A percentile compares a stretch with the other conserved stretches of the same genome.
Conservation (phyloP, 306 rosid species). For the Glycyrrhiza uralensis region DNA sequence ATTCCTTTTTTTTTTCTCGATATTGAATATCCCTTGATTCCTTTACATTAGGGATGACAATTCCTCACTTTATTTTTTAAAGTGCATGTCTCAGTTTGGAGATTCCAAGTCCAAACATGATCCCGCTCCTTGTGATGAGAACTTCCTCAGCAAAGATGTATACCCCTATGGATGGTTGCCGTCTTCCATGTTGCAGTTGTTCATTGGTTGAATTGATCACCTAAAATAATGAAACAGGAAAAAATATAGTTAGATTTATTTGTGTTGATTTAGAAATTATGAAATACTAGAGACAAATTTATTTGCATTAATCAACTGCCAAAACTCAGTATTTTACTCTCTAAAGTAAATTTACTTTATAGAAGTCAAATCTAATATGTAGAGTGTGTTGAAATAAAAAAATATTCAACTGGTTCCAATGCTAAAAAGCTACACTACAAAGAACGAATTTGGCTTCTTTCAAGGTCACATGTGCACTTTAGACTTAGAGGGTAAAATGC, state of each 20-base stretch:
- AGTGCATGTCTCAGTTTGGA: background rate
- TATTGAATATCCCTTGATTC: background rate
- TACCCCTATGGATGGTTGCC: background rate
- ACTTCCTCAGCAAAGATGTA: background rate
- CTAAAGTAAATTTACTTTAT: too few relatives aligned
- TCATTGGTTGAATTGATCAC: constrained; percentile 30
- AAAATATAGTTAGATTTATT: background rate
- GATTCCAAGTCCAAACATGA: background rate
- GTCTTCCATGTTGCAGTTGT: background rate
- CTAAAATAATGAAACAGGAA: background rate
- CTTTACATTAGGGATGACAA: background rate
- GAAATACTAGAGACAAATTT: too few relatives aligned
- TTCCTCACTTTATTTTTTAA: background rate
- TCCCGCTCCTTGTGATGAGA: background rate
- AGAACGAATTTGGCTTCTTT: background rate
- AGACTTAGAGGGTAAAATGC: background rate
- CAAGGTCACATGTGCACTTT: background rate
- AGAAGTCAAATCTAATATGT: too few relatives aligned
- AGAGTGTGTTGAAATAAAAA: too few relatives aligned
- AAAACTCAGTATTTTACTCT: too few relatives aligned
- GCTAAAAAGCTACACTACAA: background rate
- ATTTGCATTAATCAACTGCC: too few relatives aligned
- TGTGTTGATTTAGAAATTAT: background rate
- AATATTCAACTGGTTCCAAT: background rate
- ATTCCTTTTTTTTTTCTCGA: too few relatives aligned